Conservation (phyloP, 2,329 filamentous ascomycete species). For the Xylariaceae sp. region DNA sequence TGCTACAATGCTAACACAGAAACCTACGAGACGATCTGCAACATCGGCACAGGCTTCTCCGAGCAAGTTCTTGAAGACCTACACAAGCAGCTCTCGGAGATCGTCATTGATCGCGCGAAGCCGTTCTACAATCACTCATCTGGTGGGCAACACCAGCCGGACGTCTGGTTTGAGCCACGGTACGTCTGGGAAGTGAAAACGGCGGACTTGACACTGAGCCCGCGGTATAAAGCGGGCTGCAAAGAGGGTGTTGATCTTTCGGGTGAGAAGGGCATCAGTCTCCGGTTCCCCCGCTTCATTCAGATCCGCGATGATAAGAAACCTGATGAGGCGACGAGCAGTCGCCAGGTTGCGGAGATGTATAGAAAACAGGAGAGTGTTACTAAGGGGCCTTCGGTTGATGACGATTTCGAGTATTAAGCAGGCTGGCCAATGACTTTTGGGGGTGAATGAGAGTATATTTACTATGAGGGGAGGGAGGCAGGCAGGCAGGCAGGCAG, state of each 20-base stretch:
- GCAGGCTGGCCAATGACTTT: too few relatives aligned
- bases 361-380: slow-evolving; percentile 93
- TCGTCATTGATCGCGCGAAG: slow-evolving; percentile 85
- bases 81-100: slow-evolving; percentile 67
- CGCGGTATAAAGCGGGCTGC: slow-evolving; percentile 86
- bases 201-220: slow-evolving; percentile 87
- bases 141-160: slow-evolving; percentile 87
- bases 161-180: slow-evolving; percentile 95
- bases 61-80: slow-evolving; percentile 91
- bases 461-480: too few relatives aligned
- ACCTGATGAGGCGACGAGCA: slow-evolving; percentile 81
- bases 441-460: too few relatives aligned
- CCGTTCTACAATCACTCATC: slow-evolving; percentile 88
- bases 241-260: slow-evolving; percentile 71
- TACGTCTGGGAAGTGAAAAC: slow-evolving; percentile 98
- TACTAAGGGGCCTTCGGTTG: slow-evolving; percentile 75
- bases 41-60: slow-evolving; percentile 95
- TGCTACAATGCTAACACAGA: slow-evolving; percentile 82
- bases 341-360: slow-evolving; percentile 89
- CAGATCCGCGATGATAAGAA: slow-evolving; percentile 94
- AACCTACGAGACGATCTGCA: slow-evolving; percentile 92
- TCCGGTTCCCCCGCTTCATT: slow-evolving; percentile 92
- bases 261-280: slow-evolving; percentile 74
- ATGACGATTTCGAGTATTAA: slow-evolving; percentile 98
- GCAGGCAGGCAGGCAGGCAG: too few relatives aligned